These are phyloP conservation scores for Macadamia tetraphylla DNA, from an alignment of 164 flowering plant species.

Conservation along the genomic window DNA sequence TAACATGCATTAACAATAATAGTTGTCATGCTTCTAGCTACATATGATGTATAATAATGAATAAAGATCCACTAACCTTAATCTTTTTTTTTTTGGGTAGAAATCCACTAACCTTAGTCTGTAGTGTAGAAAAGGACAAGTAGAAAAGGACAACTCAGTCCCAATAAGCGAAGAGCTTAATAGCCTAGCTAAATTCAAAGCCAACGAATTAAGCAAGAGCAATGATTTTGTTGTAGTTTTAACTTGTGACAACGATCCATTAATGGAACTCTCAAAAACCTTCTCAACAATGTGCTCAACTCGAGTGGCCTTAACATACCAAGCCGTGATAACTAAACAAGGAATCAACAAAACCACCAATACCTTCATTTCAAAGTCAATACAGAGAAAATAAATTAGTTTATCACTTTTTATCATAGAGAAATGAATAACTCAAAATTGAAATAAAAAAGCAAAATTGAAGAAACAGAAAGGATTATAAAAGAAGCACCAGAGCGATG, in stretches of 20 bases:
- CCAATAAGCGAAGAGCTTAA: slow-evolving; percentile 21
- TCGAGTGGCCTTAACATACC: slow-evolving; percentile 9
- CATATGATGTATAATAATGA: background rate
- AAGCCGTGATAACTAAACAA: slow-evolving; percentile 18
- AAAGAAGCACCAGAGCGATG: slow-evolving; percentile 21
- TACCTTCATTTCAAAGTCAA: slow-evolving; percentile 22
- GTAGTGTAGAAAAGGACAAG: background rate
- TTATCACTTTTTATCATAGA: background rate
- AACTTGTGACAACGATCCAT: slow-evolving; percentile 18
- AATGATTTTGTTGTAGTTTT: slow-evolving; percentile 17
- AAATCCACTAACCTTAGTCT: slow-evolving; percentile 20
- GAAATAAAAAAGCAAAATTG: background rate
- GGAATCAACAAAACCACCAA: slow-evolving; percentile 23
- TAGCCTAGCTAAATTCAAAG: slow-evolving; percentile 24
- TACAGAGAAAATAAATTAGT: background rate
- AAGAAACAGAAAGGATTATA: background rate
- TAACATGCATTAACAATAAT: slow-evolving; percentile 7
- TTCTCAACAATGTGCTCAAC: slow-evolving; percentile 13
- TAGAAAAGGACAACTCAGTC: slow-evolving; percentile 14
- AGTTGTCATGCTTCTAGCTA: background rate
- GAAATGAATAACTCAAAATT: background rate
- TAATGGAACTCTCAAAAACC: background rate
- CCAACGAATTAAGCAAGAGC: slow-evolving; percentile 17
- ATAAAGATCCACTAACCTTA: background rate
- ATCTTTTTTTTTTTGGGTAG: background rate